phyloP scores from a whole-genome alignment of 2,329 filamentous ascomycete genomes.

The Tolypocladium ophioglossoides region DNA sequence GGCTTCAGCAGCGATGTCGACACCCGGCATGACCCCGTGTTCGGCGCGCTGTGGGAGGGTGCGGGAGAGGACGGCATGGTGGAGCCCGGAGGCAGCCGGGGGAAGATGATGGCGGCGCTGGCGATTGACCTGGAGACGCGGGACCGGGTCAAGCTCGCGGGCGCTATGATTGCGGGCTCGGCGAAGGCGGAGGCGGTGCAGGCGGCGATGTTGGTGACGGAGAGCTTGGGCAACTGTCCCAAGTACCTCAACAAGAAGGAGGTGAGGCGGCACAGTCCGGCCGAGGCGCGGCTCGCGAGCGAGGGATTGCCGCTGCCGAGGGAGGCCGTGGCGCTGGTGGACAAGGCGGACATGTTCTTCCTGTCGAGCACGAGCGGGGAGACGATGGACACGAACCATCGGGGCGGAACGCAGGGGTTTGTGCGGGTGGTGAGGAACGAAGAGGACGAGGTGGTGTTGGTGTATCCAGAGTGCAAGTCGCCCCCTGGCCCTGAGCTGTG shows the following conservation, averaged over 20 bases:
- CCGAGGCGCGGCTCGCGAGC: slow-evolving; percentile 36
- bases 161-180: slow-evolving; percentile 53
- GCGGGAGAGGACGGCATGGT: slow-evolving; percentile 30
- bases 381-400: slow-evolving; percentile 77
- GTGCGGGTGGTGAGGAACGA: slow-evolving; percentile 54
- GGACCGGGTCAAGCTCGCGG: slow-evolving; percentile 64
- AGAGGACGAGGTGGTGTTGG: slow-evolving; percentile 36
- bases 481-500: not conserved
- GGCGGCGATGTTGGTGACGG: slow-evolving; percentile 58
- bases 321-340: slow-evolving; percentile 48
- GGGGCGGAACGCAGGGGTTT: slow-evolving; percentile 67
- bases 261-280: slow-evolving; percentile 36
- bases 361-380: slow-evolving; percentile 54
- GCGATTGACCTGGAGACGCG: slow-evolving; percentile 42
- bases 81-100: slow-evolving; percentile 25
- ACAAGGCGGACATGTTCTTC: slow-evolving; percentile 65
- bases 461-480: slow-evolving; percentile 64
- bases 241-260: slow-evolving; percentile 75
- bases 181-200: slow-evolving; percentile 24
- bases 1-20: slow-evolving; percentile 54
- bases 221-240: slow-evolving; percentile 72
- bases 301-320: slow-evolving; percentile 33
- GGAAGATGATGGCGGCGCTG: slow-evolving; percentile 37
- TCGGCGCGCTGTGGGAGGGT: slow-evolving; percentile 48
- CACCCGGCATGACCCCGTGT: slow-evolving; percentile 56